Evolutionary conservation across 2,329 filamentous ascomycete genomes (phyloP), one percentile per base, ranked within the genome.

Genomic region (Bipolaris victoriae): DNA sequence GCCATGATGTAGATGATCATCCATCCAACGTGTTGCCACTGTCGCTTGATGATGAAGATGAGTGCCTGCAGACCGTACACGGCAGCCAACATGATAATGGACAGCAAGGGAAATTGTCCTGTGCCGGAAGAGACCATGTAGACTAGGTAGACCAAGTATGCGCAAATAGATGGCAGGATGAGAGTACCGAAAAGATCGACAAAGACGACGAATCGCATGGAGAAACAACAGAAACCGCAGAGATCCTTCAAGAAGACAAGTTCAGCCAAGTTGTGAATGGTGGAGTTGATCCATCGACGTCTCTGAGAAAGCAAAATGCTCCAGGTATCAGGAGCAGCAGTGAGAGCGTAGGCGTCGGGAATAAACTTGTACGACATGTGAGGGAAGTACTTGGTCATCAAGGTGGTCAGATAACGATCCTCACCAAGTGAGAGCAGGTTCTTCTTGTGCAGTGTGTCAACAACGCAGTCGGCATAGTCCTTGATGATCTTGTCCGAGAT

Each of bases 281-380:
- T 99, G 1, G 95, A 98, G 80, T 99, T 99, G 78, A 99, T 99
- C 95, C 95, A 99, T 76, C 95, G 90, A 82, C 95, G 92, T 83
- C 95, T 89, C 76, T 99, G 95, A n/a, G 95, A 99, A 31, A 99
- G 83, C 67, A 99, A 80, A 68, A 99, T 92, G 71, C 88, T 90
- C 91, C 93, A 99, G 22, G 90, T 91, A 71, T 98, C 92, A 2
- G 95, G 95, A 0, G 95, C 95, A 41, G 94, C 94, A 1, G 95
- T 99, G 71, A 91, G 89, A 66, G 93, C 96, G 76, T 92, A 95
- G 7, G 95, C 95, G 77, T 97, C 92, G 0, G 93, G 87, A 50
- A 97, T 85, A 76, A 98, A 99, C 78, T 98, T 99, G 84, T 91
- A 98, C 0, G 90, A 90, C 92, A 97, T 97, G 65, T 82, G 82